Evolutionary conservation across 495 filamentous ascomycete genomes (phyloP), one percentile per base, ranked within the genome.

Genomic region (Sabuloglossum arenarium): DNA sequence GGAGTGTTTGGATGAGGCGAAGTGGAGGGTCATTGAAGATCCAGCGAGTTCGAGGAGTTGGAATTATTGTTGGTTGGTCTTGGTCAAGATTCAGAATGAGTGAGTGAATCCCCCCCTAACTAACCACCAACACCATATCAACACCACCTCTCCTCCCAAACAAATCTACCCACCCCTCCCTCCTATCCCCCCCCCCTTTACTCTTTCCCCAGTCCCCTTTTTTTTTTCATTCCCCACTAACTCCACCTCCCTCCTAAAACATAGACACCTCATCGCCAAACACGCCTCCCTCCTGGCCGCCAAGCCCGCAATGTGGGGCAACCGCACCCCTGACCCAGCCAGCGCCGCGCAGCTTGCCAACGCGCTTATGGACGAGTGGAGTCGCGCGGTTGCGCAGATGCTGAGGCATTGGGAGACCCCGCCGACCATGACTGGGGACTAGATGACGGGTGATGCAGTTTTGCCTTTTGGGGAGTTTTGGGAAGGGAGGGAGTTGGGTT

Each of bases 1-100:
- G 32, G 79, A 81, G 25, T 75, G 80, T 46, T 62, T 87, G 0
- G 75, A 81, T 31, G 77, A 84, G 60, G 83, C 84, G 0, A 84
- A 85, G 58, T 68, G 67, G 55, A 68, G 78, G 21, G 84, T 88
- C 11, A 70, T 73, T 47, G 73, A 73, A 50, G 84, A 87, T 58
- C 79, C 80, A 0, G 66, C 76, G 8, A 80, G 79, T 56, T 77
- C 75, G 59, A 70, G 79, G 12, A 86, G 81, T 62, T 88, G 84
- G 82, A 88, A 88, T 60, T 74, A 81, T 63, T 84, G 79, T 43
- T 88, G 84, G 84, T 68, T 86, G 34, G 77, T 84, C 29, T 68
- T 88, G n/a, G 68, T 65, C 14, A 85, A 85, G 59, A 77, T 86
- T 31, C 69, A 74, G 43, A 77, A 76, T 56, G 76, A 82, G 80